Conservation (phyloP, 106 monocot genomes). For the Dendrobium officinale region DNA sequence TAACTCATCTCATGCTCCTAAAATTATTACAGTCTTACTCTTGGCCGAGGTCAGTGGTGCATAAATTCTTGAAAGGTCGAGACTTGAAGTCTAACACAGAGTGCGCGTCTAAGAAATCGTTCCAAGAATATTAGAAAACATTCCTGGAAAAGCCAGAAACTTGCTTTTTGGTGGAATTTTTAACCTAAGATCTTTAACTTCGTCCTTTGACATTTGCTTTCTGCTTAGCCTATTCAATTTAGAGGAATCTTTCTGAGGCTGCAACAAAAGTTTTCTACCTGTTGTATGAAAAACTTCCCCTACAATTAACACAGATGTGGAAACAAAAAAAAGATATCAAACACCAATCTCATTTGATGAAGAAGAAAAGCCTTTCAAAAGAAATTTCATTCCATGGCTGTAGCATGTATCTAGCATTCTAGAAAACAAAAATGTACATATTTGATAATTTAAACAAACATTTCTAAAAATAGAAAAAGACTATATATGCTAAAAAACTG, state of each 20-base stretch:
- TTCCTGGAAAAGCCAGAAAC: conserved; percentile 13
- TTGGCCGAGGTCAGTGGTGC: not conserved
- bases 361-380: not conserved
- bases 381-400: not conserved
- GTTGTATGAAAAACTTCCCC: not conserved
- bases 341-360: not conserved
- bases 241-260: not conserved
- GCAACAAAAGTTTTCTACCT: conserved; percentile 10
- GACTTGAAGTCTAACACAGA: not conserved
- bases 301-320: not conserved
- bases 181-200: not conserved
- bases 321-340: not conserved
- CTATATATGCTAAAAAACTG: not conserved
- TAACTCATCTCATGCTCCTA: not conserved
- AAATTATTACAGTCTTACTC: not conserved
- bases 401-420: not conserved
- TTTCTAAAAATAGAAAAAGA: not conserved
- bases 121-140: conserved; percentile 2
- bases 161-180: not conserved
- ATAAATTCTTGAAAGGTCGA: not conserved
- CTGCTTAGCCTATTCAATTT: not conserved
- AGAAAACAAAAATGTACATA: not conserved
- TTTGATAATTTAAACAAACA: not conserved
- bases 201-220: not conserved
- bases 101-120: not conserved